Evolutionary conservation across 2,329 filamentous ascomycete species (phyloP), one percentile per base, ranked within the genome.

Genomic region (Westerdykella sp.): DNA sequence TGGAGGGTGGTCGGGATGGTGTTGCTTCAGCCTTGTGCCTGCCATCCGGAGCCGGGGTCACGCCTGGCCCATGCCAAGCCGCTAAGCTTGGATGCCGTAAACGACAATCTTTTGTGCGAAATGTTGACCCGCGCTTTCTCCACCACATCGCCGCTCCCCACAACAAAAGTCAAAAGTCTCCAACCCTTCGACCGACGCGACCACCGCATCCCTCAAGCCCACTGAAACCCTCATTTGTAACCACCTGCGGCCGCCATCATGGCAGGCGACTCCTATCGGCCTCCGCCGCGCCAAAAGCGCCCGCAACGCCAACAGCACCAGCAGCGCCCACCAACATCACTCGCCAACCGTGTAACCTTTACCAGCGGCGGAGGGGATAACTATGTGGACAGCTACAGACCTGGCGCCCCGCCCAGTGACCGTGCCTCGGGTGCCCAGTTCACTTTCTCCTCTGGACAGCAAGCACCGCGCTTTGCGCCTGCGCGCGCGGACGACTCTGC

Each of bases 341-440:
- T 60, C 22, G 46, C 48, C 42, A 53, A 57, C 43, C 59, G 61
- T 49, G 56, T 63, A 46, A 60, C 60, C 3, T 65, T 63, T 37
- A 54, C 43, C 25, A 42, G 40, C 30, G 57, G 56, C 31, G 49
- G 51, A 28, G 56, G 57, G 22, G 57, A 62, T 40, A 35, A 35
- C 16, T 35, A 35, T 35, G 5, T 28, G 11, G 25, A 28, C 25
- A 59, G 45, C 37, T 63, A 65, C 46, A 50, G 59, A 21, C 57
- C 56, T 28, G 53, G 49, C n/a, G n/a, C 25, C 49, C 46, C 21
- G 40, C 37, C 23, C 44, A 47, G 16, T 44, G 41, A 35, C 50
- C 54, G 43, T 41, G 50, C 42, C 22, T 39, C 39, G 49, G 47
- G 54, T 14, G 39, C 49, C 25, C 56, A 66, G 5, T 69, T 69